Conservation (phyloP, 2,329 filamentous ascomycete genomes). For the Colletotrichum sp. region DNA sequence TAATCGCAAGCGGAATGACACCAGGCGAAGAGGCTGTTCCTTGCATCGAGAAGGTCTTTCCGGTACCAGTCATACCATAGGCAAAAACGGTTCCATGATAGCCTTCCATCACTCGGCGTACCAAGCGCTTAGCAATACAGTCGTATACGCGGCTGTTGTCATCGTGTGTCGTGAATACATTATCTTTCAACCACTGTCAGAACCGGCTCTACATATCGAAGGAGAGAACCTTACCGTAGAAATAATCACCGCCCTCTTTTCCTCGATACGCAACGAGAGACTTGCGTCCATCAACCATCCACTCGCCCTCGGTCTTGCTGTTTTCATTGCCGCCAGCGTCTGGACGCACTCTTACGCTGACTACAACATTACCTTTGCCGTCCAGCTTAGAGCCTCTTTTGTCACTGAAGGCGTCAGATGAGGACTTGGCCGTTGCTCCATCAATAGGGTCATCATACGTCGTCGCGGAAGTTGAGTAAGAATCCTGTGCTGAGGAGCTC, state of each 20-base stretch:
- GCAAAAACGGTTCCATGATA: slow-evolving; percentile 99
- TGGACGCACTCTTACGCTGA: slow-evolving; percentile 92
- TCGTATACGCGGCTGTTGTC: slow-evolving; percentile 97
- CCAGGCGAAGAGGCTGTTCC: slow-evolving; percentile 94
- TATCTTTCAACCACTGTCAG: slow-evolving; percentile 65
- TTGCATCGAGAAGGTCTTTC: slow-evolving; percentile 99
- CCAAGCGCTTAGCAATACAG: slow-evolving; percentile 88
- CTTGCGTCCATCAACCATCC: slow-evolving; percentile 87
- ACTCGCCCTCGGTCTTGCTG: slow-evolving; percentile 75
- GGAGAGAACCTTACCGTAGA: slow-evolving; percentile 71
- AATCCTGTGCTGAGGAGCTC: slow-evolving; percentile 90
- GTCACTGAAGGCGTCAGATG: slow-evolving; percentile 33
- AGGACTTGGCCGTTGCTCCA: slow-evolving; percentile 38
- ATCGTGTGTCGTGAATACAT: slow-evolving; percentile 93
- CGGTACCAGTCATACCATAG: slow-evolving; percentile 98
- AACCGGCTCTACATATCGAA: not conserved
- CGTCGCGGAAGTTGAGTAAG: slow-evolving; percentile 88
- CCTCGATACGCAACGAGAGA: slow-evolving; percentile 84
- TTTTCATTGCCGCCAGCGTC: slow-evolving; percentile 71
- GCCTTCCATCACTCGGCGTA: slow-evolving; percentile 97
- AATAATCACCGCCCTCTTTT: slow-evolving; percentile 90
- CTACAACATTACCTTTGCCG: slow-evolving; percentile 91
- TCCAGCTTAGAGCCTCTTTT: slow-evolving; percentile 65
- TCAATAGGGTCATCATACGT: slow-evolving; percentile 84
- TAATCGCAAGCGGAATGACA: slow-evolving; percentile 96